A percentile compares a stretch with the other conserved stretches of the same genome.
These are phyloP conservation scores for Colletotrichum agaves DNA, from an alignment of 2,329 filamentous ascomycete genomes.

Conservation along the genomic window DNA sequence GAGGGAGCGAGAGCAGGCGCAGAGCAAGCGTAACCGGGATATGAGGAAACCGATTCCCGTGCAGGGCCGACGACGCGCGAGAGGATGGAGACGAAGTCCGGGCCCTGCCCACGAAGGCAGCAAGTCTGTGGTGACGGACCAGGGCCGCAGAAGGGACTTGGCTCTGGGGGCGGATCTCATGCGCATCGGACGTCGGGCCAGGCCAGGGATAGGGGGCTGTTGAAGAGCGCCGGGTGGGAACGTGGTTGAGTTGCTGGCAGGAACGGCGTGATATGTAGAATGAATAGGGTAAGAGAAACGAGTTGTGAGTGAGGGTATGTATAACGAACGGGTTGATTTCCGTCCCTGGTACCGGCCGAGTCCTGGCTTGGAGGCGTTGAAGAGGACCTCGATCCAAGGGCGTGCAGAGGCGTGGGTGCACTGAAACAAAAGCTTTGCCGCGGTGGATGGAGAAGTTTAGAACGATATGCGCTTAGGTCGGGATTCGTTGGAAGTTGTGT, in stretches of 20 bases:
- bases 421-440: conserved; percentile 8
- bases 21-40: conserved; percentile 17
- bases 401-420: conserved; percentile 25
- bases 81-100: conserved; percentile 32
- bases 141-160: conserved; percentile 31
- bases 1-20: neutral
- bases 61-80: conserved; percentile 29
- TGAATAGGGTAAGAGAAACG: conserved; percentile 35
- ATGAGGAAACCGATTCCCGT: conserved; percentile 23
- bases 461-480: conserved; percentile 8
- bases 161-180: conserved; percentile 37
- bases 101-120: conserved; percentile 28
- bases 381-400: conserved; percentile 8
- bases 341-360: conserved; percentile 7
- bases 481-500: neutral
- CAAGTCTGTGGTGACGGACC: conserved; percentile 18
- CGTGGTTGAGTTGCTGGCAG: conserved; percentile 26
- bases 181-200: conserved; percentile 35
- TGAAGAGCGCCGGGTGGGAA: conserved; percentile 29
- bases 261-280: conserved; percentile 31
- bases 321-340: neutral
- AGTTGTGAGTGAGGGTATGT: conserved; percentile 6
- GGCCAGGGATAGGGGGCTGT: conserved; percentile 31
- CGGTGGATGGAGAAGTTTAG: neutral
- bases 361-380: neutral